Evolutionary conservation across 495 filamentous ascomycete genomes (phyloP).

Genomic region (Delitschia confertaspora): DNA sequence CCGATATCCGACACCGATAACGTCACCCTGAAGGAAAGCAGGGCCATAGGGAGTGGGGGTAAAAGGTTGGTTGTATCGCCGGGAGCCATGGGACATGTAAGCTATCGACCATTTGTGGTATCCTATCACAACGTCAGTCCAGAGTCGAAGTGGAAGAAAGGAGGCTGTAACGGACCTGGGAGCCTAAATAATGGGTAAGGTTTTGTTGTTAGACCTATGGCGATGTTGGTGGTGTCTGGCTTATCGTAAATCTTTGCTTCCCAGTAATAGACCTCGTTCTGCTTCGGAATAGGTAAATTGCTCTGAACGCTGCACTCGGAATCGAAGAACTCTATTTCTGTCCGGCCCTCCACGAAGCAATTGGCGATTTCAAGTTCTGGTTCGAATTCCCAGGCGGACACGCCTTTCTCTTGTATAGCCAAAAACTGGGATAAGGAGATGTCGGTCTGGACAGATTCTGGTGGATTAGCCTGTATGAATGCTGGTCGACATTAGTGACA

Average conservation of each 20-base stretch:
- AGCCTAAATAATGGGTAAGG: conserved; percentile 91
- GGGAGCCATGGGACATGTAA: conserved; percentile 77
- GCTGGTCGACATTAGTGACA: conserved; percentile 45
- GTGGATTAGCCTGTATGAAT: conserved; percentile 88
- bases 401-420: conserved; percentile 97
- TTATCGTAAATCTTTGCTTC: conserved; percentile 98
- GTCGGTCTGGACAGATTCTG: conserved; percentile 90
- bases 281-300: conserved; percentile 92
- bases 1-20: conserved; percentile 91
- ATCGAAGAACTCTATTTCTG: conserved; percentile 98
- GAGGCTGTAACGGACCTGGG: conserved; percentile 52
- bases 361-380: conserved; percentile 97
- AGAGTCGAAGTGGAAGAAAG: not conserved
- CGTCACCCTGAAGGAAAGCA: conserved; percentile 79
- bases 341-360: conserved; percentile 92
- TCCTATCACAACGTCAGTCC: conserved; percentile 31
- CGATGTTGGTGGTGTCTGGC: conserved; percentile 74
- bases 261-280: conserved; percentile 99
- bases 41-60: conserved; percentile 68
- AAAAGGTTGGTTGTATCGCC: conserved; percentile 90
- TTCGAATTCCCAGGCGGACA: conserved; percentile 98
- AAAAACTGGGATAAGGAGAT: conserved; percentile 96
- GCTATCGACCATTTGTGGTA: conserved; percentile 87
- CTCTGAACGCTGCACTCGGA: conserved; percentile 95
- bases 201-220: conserved; percentile 89